A percentile compares a stretch with the other conserved stretches of the same genome.
Conservation (phyloP, 2,329 filamentous ascomycete species). For the Botrytis tulipae region DNA sequence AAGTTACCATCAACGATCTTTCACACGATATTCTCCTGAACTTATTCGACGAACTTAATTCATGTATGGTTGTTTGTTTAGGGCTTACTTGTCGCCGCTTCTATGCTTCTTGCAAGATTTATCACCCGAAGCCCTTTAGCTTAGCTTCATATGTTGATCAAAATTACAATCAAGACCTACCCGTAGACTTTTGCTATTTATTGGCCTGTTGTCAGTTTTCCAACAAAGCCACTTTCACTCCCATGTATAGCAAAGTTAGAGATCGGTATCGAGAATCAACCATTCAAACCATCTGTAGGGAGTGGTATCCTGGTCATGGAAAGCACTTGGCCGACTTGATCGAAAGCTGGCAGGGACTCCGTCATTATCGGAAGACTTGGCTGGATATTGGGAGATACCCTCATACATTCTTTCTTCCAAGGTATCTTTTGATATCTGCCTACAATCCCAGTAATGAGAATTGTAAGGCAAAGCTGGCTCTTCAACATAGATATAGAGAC, state of each 20-base stretch:
- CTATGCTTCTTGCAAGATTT: not conserved
- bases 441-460: not conserved
- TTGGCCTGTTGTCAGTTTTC: not conserved
- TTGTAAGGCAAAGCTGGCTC: not conserved
- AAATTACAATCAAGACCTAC: not conserved
- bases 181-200: not conserved
- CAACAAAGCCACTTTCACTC: not conserved
- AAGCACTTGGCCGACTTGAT: not conserved
- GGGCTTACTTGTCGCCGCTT: not conserved
- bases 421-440: not conserved
- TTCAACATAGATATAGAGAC: not conserved
- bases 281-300: not conserved
- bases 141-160: not conserved
- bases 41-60: not conserved
- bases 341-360: not conserved
- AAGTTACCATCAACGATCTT: not conserved
- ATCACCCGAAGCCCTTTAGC: not conserved
- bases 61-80: not conserved
- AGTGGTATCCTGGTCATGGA: not conserved
- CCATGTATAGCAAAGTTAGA: not conserved
- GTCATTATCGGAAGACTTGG: not conserved
- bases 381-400: not conserved
- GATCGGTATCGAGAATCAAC: not conserved
- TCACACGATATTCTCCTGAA: not conserved
- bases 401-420: not conserved